phyloP scores from a whole-genome alignment of 805 yeast species.

The Blastobotrys attinorum region DNA sequence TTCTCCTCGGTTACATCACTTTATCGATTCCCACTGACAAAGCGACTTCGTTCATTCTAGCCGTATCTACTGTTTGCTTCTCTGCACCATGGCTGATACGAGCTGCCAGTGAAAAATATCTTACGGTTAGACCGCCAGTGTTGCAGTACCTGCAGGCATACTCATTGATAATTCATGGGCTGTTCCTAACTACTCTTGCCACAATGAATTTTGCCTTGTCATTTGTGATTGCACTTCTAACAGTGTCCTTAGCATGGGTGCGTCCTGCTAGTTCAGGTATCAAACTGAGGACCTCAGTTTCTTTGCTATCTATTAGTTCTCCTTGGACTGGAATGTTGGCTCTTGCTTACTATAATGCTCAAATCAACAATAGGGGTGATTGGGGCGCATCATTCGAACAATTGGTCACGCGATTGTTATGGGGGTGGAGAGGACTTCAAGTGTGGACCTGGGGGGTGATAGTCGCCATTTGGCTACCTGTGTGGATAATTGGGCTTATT shows the following conservation, averaged over 20 bases:
- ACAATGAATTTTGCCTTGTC: conserved; percentile 84
- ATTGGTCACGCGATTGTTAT: conserved; percentile 44
- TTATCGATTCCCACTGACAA: conserved; percentile 4
- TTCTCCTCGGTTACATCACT: conserved; percentile 9
- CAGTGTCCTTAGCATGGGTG: conserved; percentile 67
- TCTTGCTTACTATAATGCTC: conserved; percentile 14
- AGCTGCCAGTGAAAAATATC: not conserved
- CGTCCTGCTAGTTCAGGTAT: conserved; percentile 27
- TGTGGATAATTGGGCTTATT: conserved; percentile 46
- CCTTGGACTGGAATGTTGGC: conserved; percentile 40
- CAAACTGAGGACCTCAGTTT: conserved; percentile 9
- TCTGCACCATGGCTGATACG: not conserved
- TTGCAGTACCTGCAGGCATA: conserved; percentile 30
- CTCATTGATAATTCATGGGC: conserved; percentile 54
- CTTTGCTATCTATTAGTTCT: conserved; percentile 36
- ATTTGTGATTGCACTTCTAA: conserved; percentile 56
- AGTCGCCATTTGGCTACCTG: conserved; percentile 72
- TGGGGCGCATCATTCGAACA: conserved; percentile 26
- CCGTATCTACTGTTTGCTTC: not conserved
- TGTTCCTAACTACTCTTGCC: conserved; percentile 62
- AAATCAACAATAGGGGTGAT: not conserved
- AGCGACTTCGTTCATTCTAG: conserved; percentile 1
- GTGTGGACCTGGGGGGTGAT: conserved; percentile 83
- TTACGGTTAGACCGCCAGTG: not conserved
- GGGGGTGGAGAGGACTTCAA: conserved; percentile 60